A percentile compares a stretch with the other conserved stretches of the same genome.
Evolutionary conservation across 2,329 filamentous ascomycete species (phyloP).

Genomic region (Talaromyces sp.): DNA sequence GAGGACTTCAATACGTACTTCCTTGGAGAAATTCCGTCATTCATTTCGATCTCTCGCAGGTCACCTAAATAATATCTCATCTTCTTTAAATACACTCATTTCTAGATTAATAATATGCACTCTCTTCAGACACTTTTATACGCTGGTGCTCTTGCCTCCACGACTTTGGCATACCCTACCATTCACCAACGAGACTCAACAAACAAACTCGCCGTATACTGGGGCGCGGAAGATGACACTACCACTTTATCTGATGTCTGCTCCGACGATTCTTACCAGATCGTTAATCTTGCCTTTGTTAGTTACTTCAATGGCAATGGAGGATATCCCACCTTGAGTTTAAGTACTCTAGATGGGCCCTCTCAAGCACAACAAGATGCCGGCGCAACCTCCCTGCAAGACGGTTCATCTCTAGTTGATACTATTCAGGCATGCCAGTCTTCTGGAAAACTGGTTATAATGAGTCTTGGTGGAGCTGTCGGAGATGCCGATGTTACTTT

Average conservation of each 20-base stretch:
- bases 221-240: constrained; percentile 17
- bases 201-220: constrained; percentile 14
- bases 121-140: constrained; percentile 8
- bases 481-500: constrained; percentile 29
- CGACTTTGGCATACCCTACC: constrained; percentile 8
- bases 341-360: constrained; percentile 8
- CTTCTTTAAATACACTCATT: neutral
- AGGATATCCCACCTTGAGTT: constrained; percentile 12
- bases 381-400: constrained; percentile 17
- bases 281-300: constrained; percentile 45
- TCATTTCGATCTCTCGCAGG: neutral
- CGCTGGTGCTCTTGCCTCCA: constrained; percentile 3
- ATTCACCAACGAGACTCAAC: neutral
- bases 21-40: neutral
- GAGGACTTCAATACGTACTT: neutral
- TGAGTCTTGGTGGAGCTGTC: constrained; percentile 46
- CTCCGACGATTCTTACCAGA: constrained; percentile 31
- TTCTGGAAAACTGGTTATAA: constrained; percentile 45
- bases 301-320: constrained; percentile 34
- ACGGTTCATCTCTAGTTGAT: constrained; percentile 40
- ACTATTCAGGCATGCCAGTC: constrained; percentile 45
- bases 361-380: constrained; percentile 15
- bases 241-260: constrained; percentile 16
- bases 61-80: no score
- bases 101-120: neutral